Base-by-base conservation (phyloP, 306 rosid species). In the Prunus kanzakura region DNA sequence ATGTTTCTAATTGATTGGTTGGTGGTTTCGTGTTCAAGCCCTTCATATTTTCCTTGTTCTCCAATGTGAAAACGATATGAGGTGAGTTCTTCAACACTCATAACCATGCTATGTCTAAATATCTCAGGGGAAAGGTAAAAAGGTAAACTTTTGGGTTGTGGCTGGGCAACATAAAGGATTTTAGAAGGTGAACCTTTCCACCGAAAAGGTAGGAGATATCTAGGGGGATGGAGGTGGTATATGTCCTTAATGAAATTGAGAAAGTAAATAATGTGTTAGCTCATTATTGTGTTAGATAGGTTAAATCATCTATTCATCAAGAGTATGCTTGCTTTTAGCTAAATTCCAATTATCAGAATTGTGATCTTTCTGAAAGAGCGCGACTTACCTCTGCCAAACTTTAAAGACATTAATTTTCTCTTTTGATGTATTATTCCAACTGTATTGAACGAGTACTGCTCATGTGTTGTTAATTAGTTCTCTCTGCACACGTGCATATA, bases 51-150 rank as follows among this genome's bases (percentile, higher is more conserved):
- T 41, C 82, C 66, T 10, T 30, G 38, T 84, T 82, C 69, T 84
- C 78, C 78, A 73, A 67, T 71, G 51, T 79, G 79, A 69, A 71
- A 78, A 78, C n/a, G 82, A 63, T 78, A 83, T 62, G 68, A 65
- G 92, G 94, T 91, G 83, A 77, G 78, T 69, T 69, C 76, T 79
- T 75, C 76, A 69, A 16, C 54, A 52, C 68, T 35, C 9, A 47
- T 29, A 35, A 27, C 72, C 56, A 58, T 46, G 45, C 56, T 19
- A 15, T 72, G 41, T 61, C 49, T 58, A 47, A 30, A 19, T 47
- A 19, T 52, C 46, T 77, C 25, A 38, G 15, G 49, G 5, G 11
- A 4, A 23, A 35, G 25, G 51, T 19, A 72, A 72, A 38, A 38
- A 4, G 22, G 45, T 29, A 25, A 13, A 45, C 15, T 47, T 49